These are phyloP conservation scores for Xylariaceae sp. DNA, from an alignment of 2,329 filamentous ascomycete species.

Conservation along the genomic window DNA sequence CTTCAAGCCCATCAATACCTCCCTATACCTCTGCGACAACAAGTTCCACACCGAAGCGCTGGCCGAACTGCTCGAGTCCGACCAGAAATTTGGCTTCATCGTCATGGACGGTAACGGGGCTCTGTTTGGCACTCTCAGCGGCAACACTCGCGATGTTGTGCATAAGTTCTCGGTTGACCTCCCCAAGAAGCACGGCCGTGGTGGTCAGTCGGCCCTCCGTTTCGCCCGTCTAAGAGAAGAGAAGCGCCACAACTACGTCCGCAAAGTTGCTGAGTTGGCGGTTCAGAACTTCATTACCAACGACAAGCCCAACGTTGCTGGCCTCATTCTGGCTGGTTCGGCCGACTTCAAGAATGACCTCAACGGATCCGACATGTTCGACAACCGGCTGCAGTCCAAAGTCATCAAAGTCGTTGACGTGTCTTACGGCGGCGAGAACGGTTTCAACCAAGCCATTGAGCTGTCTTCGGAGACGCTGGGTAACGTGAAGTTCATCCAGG, in stretches of 20 bases:
- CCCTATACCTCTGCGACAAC: slow-evolving; percentile 98
- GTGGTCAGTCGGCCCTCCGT: slow-evolving; percentile 98
- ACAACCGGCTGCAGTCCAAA: slow-evolving; percentile 82
- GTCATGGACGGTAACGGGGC: slow-evolving; percentile 99
- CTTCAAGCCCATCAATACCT: slow-evolving; percentile 99
- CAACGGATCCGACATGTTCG: slow-evolving; percentile 96
- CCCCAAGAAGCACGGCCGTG: slow-evolving; percentile 99
- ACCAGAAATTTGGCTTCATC: slow-evolving; percentile 99
- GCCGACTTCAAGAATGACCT: slow-evolving; percentile 99
- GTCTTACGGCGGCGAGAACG: slow-evolving; percentile 97
- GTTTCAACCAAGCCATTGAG: slow-evolving; percentile 99
- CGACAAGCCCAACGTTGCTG: slow-evolving; percentile 97
- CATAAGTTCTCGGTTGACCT: slow-evolving; percentile 99
- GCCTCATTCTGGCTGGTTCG: slow-evolving; percentile 89
- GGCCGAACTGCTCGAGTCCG: slow-evolving; percentile 93
- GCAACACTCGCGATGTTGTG: slow-evolving; percentile 91
- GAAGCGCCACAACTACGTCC: slow-evolving; percentile 99
- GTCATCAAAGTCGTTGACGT: slow-evolving; percentile 99
- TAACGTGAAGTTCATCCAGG: slow-evolving; percentile 99
- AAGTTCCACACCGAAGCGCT: slow-evolving; percentile 98
- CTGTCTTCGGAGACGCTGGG: slow-evolving; percentile 88
- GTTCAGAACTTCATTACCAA: slow-evolving; percentile 98
- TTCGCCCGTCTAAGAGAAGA: slow-evolving; percentile 99
- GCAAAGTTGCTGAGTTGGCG: slow-evolving; percentile 94
- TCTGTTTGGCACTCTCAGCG: slow-evolving; percentile 91